phyloP scores from a whole-genome alignment of 805 yeast genomes.

The Monosporozyma yasuniensis region DNA sequence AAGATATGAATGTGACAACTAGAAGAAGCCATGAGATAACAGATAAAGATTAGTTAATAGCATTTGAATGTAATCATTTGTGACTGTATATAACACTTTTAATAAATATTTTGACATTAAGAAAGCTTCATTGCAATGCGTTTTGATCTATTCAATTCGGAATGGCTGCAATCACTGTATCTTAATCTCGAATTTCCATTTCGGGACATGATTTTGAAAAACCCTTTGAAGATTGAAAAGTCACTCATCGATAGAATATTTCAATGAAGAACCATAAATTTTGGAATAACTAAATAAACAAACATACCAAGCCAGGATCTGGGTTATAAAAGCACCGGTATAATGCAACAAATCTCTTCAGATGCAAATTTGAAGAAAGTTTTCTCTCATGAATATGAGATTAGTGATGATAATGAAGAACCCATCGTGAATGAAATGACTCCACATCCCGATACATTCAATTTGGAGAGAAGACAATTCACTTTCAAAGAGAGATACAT shows the following conservation, averaged over 20 bases:
- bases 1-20: too few species aligned
- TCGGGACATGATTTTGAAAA: background rate
- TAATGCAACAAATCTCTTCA: conserved; percentile 1
- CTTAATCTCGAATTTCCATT: background rate
- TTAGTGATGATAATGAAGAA: background rate
- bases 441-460: background rate
- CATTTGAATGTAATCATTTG: too few species aligned
- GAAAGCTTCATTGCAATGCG: background rate
- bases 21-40: too few species aligned
- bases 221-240: background rate
- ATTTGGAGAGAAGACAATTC: background rate
- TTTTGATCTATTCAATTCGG: background rate
- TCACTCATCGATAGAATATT: background rate
- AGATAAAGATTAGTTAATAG: too few species aligned
- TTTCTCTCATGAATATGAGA: background rate
- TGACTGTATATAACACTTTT: too few species aligned
- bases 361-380: background rate
- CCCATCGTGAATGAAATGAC: background rate
- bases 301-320: too few species aligned
- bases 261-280: background rate
- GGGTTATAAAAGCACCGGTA: too few species aligned
- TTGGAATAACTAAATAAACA: too few species aligned
- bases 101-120: too few species aligned
- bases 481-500: conserved; percentile 13
- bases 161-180: too few species aligned